Evolutionary conservation across 768 basidiomycete genomes (phyloP).

Genomic region (Amanita inopinata): DNA sequence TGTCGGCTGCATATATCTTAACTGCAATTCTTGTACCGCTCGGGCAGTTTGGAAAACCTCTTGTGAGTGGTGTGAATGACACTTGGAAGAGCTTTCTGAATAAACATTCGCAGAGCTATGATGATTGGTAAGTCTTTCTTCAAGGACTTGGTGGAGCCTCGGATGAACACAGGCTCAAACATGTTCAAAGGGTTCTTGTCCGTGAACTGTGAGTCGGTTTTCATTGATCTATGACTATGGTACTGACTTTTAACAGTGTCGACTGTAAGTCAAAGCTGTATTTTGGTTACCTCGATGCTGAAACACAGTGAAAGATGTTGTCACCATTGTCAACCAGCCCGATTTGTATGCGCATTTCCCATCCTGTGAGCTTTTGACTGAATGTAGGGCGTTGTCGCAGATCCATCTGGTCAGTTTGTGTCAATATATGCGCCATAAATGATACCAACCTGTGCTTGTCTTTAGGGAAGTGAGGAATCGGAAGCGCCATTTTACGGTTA

Average conservation of each 20-base stretch:
- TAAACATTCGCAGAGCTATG: slow-evolving; percentile 24
- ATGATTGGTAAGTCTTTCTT: slow-evolving; percentile 34
- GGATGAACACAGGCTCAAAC: too few species aligned
- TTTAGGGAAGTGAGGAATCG: slow-evolving; percentile 83
- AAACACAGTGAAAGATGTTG: slow-evolving; percentile 45
- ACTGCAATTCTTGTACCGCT: neutral
- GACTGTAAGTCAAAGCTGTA: slow-evolving; percentile 44
- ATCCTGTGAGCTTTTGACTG: slow-evolving; percentile 4
- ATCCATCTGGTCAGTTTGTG: slow-evolving; percentile 67
- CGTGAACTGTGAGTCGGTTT: slow-evolving; percentile 64
- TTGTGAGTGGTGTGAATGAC: slow-evolving; percentile 34
- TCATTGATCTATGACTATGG: neutral
- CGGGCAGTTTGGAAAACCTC: slow-evolving; percentile 60
- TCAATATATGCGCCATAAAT: neutral
- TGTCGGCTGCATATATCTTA: too few species aligned
- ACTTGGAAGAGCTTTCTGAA: neutral
- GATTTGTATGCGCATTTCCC: slow-evolving; percentile 55
- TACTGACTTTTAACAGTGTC: slow-evolving; percentile 32
- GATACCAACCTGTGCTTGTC: slow-evolving; percentile 1
- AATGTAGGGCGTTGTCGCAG: slow-evolving; percentile 23
- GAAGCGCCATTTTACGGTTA: slow-evolving; percentile 76
- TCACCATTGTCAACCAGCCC: slow-evolving; percentile 57
- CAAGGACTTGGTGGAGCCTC: too few species aligned
- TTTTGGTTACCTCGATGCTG: neutral
- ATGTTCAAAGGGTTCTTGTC: slow-evolving; percentile 46